A percentile compares a stretch with the other conserved stretches of the same genome.
Conservation (phyloP, 2,329 filamentous ascomycete genomes). For the Raffaelea albimanens region DNA sequence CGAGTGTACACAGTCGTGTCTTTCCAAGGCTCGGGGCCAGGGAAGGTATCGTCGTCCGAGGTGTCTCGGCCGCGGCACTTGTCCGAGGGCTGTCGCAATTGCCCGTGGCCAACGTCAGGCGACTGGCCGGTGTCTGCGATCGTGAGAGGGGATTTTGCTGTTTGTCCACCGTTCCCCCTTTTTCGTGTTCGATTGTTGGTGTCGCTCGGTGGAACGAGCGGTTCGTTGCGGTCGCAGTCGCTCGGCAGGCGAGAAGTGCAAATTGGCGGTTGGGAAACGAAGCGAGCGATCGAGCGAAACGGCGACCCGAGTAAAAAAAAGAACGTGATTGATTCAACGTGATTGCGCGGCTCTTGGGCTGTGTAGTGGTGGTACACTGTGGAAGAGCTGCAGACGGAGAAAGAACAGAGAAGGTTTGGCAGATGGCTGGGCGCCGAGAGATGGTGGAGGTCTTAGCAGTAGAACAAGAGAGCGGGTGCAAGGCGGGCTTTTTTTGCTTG, state of each 20-base stretch:
- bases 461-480: slow-evolving; percentile 8
- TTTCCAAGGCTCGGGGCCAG: no score
- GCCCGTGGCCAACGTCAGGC: no score
- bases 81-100: no score
- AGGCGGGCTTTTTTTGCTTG: not conserved
- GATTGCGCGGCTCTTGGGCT: not conserved
- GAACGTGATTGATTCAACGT: not conserved
- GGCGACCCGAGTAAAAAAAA: not conserved
- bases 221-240: not conserved
- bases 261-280: no score
- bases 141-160: not conserved
- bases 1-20: no score
- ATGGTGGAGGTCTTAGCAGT: not conserved
- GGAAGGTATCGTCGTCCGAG: no score
- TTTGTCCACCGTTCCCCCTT: not conserved
- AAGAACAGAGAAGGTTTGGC: not conserved
- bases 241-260: no score
- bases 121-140: no score
- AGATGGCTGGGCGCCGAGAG: slow-evolving; percentile 2
- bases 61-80: no score
- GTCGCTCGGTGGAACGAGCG: no score
- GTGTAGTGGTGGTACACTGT: not conserved
- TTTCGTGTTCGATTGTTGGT: not conserved
- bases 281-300: not conserved
- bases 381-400: not conserved